A percentile compares a stretch with the other conserved stretches of the same genome.
Conservation (phyloP, 768 basidiomycete species). For the Kwoniella newhampshirensis region DNA sequence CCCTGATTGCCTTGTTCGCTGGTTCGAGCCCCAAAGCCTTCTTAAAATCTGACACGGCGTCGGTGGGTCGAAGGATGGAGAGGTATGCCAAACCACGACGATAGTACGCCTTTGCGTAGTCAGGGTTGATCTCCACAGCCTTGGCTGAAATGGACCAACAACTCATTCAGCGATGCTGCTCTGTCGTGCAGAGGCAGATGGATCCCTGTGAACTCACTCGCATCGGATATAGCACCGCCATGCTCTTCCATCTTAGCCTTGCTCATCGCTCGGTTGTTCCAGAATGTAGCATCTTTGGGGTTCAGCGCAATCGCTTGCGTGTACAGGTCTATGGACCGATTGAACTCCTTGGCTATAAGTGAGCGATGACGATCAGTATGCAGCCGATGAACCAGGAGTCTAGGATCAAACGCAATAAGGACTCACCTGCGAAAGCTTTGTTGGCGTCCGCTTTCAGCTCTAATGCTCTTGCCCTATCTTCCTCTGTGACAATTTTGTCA, state of each 20-base stretch:
- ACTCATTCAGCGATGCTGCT: not conserved
- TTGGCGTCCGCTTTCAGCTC: conserved; percentile 82
- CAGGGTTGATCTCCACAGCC: conserved; percentile 82
- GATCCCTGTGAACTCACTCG: conserved; percentile 61
- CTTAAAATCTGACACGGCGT: conserved; percentile 83
- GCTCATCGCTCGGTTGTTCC: conserved; percentile 91
- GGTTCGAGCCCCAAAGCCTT: conserved; percentile 81
- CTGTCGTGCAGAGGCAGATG: no score
- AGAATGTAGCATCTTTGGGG: conserved; percentile 81
- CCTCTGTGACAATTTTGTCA: conserved; percentile 61
- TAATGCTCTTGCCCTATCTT: conserved; percentile 67
- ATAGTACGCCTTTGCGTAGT: conserved; percentile 71
- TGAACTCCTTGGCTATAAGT: conserved; percentile 66
- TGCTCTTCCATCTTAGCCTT: conserved; percentile 89
- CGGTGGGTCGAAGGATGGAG: conserved; percentile 80
- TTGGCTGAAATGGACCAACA: conserved; percentile 59
- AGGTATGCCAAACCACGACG: conserved; percentile 86
- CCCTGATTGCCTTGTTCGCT: conserved; percentile 72
- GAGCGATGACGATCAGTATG: not conserved
- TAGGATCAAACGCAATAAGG: not conserved
- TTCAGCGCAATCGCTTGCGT: conserved; percentile 81
- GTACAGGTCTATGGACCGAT: conserved; percentile 73
- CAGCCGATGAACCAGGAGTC: not conserved
- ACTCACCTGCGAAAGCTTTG: conserved; percentile 65
- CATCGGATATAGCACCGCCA: conserved; percentile 85